Evolutionary conservation across 805 yeast species (phyloP).

Genomic region (Pichia gijzeniarum): DNA sequence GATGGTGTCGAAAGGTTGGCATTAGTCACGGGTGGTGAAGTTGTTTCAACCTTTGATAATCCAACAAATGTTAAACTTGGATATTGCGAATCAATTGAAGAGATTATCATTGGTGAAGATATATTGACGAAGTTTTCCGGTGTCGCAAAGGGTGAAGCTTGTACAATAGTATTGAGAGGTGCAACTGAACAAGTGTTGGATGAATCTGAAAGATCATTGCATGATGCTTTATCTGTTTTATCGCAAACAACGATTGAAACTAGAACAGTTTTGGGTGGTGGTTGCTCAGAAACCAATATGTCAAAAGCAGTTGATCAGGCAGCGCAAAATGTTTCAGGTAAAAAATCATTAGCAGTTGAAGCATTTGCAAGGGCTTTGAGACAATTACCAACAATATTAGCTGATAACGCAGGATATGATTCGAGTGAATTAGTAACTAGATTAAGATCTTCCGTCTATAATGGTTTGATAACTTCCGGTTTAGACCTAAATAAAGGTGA

Average conservation of each 20-base stretch:
- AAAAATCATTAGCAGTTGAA: slow-evolving; percentile 89
- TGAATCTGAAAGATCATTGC: slow-evolving; percentile 94
- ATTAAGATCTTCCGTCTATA: slow-evolving; percentile 83
- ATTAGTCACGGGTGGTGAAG: slow-evolving; percentile 96
- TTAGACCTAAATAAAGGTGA: slow-evolving; percentile 78
- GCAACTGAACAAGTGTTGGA: slow-evolving; percentile 98
- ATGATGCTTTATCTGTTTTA: slow-evolving; percentile 91
- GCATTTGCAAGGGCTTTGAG: slow-evolving; percentile 91
- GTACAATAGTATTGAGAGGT: slow-evolving; percentile 93
- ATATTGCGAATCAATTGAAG: slow-evolving; percentile 84
- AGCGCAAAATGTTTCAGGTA: slow-evolving; percentile 89
- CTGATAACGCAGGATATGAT: slow-evolving; percentile 96
- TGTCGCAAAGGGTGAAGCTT: slow-evolving; percentile 90
- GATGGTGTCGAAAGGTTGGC: slow-evolving; percentile 97
- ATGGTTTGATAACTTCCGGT: slow-evolving; percentile 89
- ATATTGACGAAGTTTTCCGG: slow-evolving; percentile 90
- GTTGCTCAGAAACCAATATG: slow-evolving; percentile 90
- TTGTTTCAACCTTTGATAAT: slow-evolving; percentile 89
- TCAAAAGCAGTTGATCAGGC: slow-evolving; percentile 91
- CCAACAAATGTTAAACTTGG: slow-evolving; percentile 86
- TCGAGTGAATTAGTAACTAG: slow-evolving; percentile 88
- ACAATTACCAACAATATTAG: slow-evolving; percentile 90
- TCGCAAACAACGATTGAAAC: slow-evolving; percentile 93
- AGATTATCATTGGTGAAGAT: slow-evolving; percentile 89
- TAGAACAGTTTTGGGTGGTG: slow-evolving; percentile 90